Evolutionary conservation across 768 basidiomycete species (phyloP).

Genomic region (Candolleomyces eurysporus): DNA sequence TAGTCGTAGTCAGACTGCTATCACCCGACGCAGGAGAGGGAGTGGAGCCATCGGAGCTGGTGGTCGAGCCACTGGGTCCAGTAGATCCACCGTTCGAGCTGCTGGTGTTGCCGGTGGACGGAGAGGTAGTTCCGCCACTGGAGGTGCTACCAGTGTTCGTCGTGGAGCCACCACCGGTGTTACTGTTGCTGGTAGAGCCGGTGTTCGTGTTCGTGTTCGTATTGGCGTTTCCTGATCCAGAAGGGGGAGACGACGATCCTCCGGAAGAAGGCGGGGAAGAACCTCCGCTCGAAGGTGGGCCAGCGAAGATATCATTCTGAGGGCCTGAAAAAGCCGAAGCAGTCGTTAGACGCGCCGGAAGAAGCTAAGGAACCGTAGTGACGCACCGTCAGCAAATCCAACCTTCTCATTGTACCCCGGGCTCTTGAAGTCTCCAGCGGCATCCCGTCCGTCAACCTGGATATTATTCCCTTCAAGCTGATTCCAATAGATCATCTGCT

Average conservation of each 20-base stretch:
- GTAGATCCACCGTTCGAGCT: background rate
- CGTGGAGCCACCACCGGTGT: background rate
- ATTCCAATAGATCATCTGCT: conserved; percentile 58
- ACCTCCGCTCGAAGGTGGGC: background rate
- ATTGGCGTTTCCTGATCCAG: background rate
- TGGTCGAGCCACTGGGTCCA: background rate
- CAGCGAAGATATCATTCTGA: conserved; percentile 10
- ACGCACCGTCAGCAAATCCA: conserved; percentile 47
- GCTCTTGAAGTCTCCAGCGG: conserved; percentile 35
- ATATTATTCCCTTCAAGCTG: conserved; percentile 50
- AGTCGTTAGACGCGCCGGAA: background rate
- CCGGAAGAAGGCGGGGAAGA: background rate
- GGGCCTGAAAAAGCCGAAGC: conserved; percentile 1
- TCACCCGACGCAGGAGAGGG: background rate
- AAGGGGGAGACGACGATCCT: background rate
- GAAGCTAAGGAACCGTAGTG: background rate
- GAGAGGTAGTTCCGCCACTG: background rate
- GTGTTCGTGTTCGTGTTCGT: background rate
- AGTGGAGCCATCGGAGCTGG: background rate
- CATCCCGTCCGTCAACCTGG: conserved; percentile 38
- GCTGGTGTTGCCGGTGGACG: background rate
- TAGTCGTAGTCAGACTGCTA: background rate
- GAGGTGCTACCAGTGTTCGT: background rate
- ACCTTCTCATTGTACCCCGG: conserved; percentile 50
- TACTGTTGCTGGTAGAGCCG: background rate